These are phyloP conservation scores for Pichia californica DNA, from an alignment of 805 yeast species.

Conservation along the genomic window DNA sequence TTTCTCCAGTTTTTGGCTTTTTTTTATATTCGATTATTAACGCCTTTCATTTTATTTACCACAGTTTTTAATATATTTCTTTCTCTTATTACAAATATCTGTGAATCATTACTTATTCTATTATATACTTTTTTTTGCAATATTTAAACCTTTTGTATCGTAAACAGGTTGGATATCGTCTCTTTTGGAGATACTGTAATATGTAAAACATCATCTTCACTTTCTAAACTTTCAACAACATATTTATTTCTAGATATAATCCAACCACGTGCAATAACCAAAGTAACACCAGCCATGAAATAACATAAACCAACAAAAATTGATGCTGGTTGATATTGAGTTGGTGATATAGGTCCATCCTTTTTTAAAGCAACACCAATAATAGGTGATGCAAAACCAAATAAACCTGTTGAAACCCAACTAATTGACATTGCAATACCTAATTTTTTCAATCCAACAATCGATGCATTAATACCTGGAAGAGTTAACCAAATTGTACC, in stretches of 20 bases:
- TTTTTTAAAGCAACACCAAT: slow-evolving; percentile 48
- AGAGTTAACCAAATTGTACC: slow-evolving; percentile 55
- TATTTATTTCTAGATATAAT: slow-evolving; percentile 42
- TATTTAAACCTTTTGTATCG: slow-evolving; percentile 5
- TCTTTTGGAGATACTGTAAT: slow-evolving; percentile 13
- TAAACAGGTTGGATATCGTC: slow-evolving; percentile 2
- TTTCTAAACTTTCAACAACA: slow-evolving; percentile 14
- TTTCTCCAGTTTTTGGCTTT: too few relatives aligned
- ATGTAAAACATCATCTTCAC: slow-evolving; percentile 15
- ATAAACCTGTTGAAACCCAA: slow-evolving; percentile 46
- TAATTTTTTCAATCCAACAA: slow-evolving; percentile 48
- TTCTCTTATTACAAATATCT: too few relatives aligned
- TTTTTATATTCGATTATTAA: too few relatives aligned
- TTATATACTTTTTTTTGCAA: too few relatives aligned
- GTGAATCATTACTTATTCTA: too few relatives aligned
- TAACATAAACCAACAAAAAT: slow-evolving; percentile 56
- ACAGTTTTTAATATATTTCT: too few relatives aligned
- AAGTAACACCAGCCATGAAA: slow-evolving; percentile 36
- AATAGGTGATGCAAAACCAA: slow-evolving; percentile 53
- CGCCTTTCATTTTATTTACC: too few relatives aligned
- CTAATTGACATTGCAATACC: slow-evolving; percentile 41
- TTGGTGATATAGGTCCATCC: slow-evolving; percentile 31
- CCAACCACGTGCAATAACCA: slow-evolving; percentile 48
- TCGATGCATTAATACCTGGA: slow-evolving; percentile 44
- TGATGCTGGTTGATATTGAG: slow-evolving; percentile 46